A percentile compares a stretch with the other conserved stretches of the same genome.
Conservation (phyloP, 306 rosid genomes). For the Lathyrus aphaca region DNA sequence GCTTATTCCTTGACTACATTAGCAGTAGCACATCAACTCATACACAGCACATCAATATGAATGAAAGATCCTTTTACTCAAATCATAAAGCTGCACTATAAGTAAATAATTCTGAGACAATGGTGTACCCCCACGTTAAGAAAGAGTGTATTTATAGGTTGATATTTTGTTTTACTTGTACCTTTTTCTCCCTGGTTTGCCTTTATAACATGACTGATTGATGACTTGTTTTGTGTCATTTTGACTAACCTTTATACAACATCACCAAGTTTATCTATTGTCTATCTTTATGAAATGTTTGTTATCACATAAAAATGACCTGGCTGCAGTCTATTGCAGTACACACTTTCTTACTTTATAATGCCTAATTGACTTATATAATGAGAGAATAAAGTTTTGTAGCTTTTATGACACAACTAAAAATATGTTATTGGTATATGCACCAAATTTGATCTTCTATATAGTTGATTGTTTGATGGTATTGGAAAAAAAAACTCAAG, state of each 20-base stretch:
- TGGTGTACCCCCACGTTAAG: conserved; percentile 39
- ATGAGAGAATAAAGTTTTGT: neutral
- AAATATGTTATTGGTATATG: neutral
- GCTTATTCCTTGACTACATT: conserved; percentile 44
- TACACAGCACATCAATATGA: conserved; percentile 37
- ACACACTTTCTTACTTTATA: neutral
- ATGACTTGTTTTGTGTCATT: conserved; percentile 35
- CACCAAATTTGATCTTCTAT: neutral
- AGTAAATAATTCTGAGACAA: conserved; percentile 41
- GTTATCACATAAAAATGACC: conserved; percentile 20
- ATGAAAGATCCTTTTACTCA: conserved; percentile 43
- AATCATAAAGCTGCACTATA: conserved; percentile 29
- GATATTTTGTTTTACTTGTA: conserved; percentile 31
- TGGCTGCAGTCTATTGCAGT: conserved; percentile 12
- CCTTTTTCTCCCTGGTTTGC: neutral
- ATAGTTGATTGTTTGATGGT: neutral
- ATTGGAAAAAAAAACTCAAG: too few relatives aligned
- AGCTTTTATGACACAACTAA: neutral
- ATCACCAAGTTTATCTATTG: conserved; percentile 26
- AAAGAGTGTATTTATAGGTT: conserved; percentile 17
- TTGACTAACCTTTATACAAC: conserved; percentile 34
- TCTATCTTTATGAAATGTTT: conserved; percentile 22
- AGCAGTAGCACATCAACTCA: conserved; percentile 35
- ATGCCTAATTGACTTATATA: conserved; percentile 9
- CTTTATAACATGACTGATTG: conserved; percentile 34